Evolutionary conservation across 768 basidiomycete genomes (phyloP), one percentile per base, ranked within the genome.

Genomic region (Russula olivacea): DNA sequence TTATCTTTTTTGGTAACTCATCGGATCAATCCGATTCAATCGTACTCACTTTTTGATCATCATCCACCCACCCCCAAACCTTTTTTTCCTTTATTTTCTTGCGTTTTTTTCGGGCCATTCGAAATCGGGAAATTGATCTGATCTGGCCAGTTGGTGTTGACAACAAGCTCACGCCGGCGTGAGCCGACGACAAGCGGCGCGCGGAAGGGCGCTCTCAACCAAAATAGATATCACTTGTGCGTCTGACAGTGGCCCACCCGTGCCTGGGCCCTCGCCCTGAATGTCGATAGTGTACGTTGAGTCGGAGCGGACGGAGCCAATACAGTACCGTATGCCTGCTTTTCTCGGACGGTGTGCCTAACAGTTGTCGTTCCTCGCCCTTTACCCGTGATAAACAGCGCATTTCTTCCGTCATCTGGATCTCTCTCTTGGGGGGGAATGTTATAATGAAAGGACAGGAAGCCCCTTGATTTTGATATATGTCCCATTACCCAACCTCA

Each of bases 261-360:
- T 61, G 53, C 86, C 87, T 86, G 85, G 86, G 86, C 86, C 85
- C 84, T 81, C 82, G 85, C 86, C 86, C 86, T 87, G 85, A 85
- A 84, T 83, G 80, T 84, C 40, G 54, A 36, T 43, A 36, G 6
- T 30, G 43, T 56, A 32, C 9, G 40, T 15, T 43, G 50, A 51
- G 43, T 32, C 41, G 43, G 57, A 58, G 28, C 56, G 23, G 52
- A 38, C 50, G 50, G 56, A 47, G 15, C 62, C 41, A 45, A 38
- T 21, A 17, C 19, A 19, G 11, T 17, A 1, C 4, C 8, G 9
- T 53, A 43, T 41, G 41, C 56, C 21, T 36, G 32, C 50, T 32
- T 17, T 43, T 52, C 50, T n/a, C 48, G n/a, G n/a, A 23, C 17
- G 21, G 23, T 17, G 51, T 57, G 28, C 62, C 56, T 58, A 38